These are phyloP conservation scores for Sugiyamaella americana DNA, from an alignment of 805 yeast genomes.

Conservation along the genomic window DNA sequence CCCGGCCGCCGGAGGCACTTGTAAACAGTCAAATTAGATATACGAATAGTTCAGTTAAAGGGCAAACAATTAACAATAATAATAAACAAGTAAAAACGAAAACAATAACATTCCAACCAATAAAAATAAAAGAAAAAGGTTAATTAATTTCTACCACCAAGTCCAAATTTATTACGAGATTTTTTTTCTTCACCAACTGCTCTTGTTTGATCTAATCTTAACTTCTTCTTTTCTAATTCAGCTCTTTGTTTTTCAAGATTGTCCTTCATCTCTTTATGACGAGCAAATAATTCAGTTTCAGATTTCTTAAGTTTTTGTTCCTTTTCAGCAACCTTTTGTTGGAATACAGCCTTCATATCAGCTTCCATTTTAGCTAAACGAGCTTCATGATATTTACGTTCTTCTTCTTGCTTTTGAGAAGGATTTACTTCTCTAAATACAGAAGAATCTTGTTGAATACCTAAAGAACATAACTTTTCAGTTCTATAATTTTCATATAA, in stretches of 20 bases:
- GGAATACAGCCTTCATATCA: slow-evolving; percentile 95
- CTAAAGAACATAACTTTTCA: slow-evolving; percentile 70
- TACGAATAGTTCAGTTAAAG: too few relatives aligned
- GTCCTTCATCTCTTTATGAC: slow-evolving; percentile 97
- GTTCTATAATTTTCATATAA: slow-evolving; percentile 88
- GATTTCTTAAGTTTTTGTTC: slow-evolving; percentile 95
- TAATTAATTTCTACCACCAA: not conserved
- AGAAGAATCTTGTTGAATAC: slow-evolving; percentile 83
- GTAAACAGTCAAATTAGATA: too few relatives aligned
- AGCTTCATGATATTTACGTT: slow-evolving; percentile 86
- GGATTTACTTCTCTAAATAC: slow-evolving; percentile 98
- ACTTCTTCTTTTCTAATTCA: slow-evolving; percentile 85
- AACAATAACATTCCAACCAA: too few relatives aligned
- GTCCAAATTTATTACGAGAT: slow-evolving; percentile 18
- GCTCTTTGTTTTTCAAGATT: slow-evolving; percentile 82
- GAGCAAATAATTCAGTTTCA: slow-evolving; percentile 90
- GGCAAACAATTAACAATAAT: too few relatives aligned
- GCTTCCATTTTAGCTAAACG: slow-evolving; percentile 89
- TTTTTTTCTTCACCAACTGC: slow-evolving; percentile 27
- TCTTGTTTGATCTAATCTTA: slow-evolving; percentile 45
- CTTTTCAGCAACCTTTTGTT: slow-evolving; percentile 92
- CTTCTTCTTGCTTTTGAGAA: slow-evolving; percentile 85
- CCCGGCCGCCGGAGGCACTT: too few relatives aligned
- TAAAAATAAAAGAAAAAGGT: not conserved
- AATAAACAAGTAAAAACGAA: too few relatives aligned